phyloP scores from a whole-genome alignment of 805 yeast species.

The Candida ascalaphidarum region DNA sequence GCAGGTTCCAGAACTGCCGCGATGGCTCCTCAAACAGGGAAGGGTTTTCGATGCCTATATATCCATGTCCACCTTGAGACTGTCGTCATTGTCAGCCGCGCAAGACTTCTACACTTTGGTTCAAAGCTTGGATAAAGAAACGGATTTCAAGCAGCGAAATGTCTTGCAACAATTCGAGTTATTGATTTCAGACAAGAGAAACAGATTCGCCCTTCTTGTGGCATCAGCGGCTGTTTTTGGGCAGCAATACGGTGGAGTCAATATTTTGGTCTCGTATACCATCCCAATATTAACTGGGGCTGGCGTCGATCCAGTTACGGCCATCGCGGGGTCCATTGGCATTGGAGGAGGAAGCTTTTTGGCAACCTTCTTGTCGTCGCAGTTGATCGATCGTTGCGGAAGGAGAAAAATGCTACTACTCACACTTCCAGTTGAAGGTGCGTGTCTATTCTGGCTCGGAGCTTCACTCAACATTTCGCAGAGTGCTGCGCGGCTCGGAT shows the following conservation, averaged over 20 bases:
- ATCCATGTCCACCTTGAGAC: slow-evolving; percentile 4
- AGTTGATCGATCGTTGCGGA: no score
- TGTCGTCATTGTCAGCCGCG: slow-evolving; percentile 4
- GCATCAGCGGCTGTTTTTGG: slow-evolving; percentile 6
- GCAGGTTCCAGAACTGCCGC: slow-evolving; percentile 16
- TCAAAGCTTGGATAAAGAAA: slow-evolving; percentile 3
- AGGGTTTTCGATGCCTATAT: slow-evolving; percentile 9
- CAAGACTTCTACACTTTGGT: slow-evolving; percentile 6
- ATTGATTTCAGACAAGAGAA: slow-evolving; percentile 3
- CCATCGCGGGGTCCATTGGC: no score
- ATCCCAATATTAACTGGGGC: no score
- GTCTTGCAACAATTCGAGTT: neutral
- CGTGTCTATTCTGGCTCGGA: no score
- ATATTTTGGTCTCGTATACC: no score
- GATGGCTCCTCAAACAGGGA: slow-evolving; percentile 12
- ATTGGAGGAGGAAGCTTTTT: no score
- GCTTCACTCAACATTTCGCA: no score
- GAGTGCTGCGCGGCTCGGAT: no score
- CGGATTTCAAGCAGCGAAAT: slow-evolving; percentile 1
- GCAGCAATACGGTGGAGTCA: slow-evolving; percentile 11
- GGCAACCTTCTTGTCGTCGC: no score
- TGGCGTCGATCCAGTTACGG: no score
- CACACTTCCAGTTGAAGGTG: no score
- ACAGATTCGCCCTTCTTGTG: slow-evolving; percentile 5
- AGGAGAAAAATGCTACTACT: no score